Evolutionary conservation across 1,284 basidiomycete genomes (phyloP).

Genomic region (Tilletiaria anomala): DNA sequence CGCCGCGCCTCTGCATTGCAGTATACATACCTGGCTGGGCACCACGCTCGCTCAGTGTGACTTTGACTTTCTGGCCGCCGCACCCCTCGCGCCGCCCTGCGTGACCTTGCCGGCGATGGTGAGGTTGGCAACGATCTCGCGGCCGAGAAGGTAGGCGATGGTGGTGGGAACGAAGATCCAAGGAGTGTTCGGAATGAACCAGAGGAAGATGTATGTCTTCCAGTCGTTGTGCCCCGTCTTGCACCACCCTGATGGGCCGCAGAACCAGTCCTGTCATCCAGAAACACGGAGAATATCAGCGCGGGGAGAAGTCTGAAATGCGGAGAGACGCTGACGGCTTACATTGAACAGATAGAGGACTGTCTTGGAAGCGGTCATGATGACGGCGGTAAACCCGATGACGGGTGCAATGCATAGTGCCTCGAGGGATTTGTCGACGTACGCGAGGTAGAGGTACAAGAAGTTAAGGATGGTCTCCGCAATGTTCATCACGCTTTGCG

Average conservation of each 20-base stretch:
- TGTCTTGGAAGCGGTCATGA: slow-evolving; percentile 73
- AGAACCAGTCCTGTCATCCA: slow-evolving; percentile 36
- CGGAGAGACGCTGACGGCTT: no score
- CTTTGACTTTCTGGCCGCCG: no score
- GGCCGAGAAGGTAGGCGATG: slow-evolving; percentile 42
- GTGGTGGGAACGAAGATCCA: slow-evolving; percentile 58
- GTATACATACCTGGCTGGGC: no score
- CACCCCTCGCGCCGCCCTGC: no score
- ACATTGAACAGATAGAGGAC: slow-evolving; percentile 47
- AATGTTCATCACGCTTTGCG: slow-evolving; percentile 68
- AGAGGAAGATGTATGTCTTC: slow-evolving; percentile 48
- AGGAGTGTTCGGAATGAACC: slow-evolving; percentile 61
- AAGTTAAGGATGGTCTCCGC: slow-evolving; percentile 61
- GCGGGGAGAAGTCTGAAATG: background rate
- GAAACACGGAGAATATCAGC: no score
- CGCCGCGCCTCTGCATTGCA: no score
- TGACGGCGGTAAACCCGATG: slow-evolving; percentile 56
- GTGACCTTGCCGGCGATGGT: no score
- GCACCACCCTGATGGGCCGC: slow-evolving; percentile 43
- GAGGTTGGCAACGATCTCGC: slow-evolving; percentile 9
- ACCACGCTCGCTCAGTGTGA: no score
- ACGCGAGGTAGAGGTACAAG: slow-evolving; percentile 58
- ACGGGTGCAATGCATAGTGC: slow-evolving; percentile 50
- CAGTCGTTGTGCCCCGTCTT: slow-evolving; percentile 59
- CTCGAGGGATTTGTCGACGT: slow-evolving; percentile 42